A percentile compares a stretch with the other conserved stretches of the same genome.
These are phyloP conservation scores for Syzygium aromaticum DNA, from an alignment of 345 rosid species.

Conservation along the genomic window DNA sequence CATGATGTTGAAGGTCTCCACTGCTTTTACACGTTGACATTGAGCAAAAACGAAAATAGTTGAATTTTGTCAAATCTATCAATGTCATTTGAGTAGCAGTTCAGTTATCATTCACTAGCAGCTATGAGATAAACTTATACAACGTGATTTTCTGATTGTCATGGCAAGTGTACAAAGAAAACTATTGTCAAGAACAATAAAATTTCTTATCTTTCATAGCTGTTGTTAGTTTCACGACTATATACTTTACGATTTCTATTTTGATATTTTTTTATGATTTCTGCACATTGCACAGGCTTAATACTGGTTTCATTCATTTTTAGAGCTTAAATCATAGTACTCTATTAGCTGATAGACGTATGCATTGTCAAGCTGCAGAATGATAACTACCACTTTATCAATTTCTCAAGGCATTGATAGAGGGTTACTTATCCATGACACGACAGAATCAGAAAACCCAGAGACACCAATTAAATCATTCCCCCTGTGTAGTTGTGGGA, in stretches of 20 bases:
- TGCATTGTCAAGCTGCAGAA: background rate
- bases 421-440: background rate
- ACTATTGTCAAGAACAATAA: background rate
- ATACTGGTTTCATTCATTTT: background rate
- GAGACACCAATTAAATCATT: background rate
- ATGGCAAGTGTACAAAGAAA: background rate
- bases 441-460: background rate
- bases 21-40: background rate
- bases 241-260: background rate
- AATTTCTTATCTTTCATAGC: background rate
- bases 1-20: background rate
- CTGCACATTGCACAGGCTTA: background rate
- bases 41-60: background rate
- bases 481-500: background rate
- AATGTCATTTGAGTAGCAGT: background rate
- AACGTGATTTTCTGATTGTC: background rate
- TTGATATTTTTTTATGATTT: background rate
- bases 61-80: background rate
- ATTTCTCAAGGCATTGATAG: background rate
- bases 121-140: background rate
- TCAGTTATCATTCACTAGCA: background rate
- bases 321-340: background rate
- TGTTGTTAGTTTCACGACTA: background rate
- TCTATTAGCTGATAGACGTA: background rate
- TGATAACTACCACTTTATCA: background rate